A percentile compares a stretch with the other conserved stretches of the same genome.
Evolutionary conservation across 768 basidiomycete species (phyloP).

Genomic region (Pisolithus orientalis): DNA sequence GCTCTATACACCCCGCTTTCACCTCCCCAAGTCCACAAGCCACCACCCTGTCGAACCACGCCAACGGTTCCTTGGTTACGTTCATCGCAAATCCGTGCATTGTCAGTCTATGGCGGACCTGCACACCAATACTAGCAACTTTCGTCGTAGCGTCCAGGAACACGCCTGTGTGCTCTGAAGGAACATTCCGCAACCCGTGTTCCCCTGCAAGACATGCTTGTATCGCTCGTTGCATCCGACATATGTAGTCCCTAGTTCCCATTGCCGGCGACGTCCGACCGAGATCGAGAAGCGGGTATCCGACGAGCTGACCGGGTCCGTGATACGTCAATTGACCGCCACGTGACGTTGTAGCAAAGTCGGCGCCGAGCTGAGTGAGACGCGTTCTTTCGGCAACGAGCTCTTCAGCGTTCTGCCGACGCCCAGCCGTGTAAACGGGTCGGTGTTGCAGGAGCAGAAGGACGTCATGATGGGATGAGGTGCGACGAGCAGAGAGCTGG

Average conservation of each 20-base stretch:
- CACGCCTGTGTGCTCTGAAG: constrained; percentile 85
- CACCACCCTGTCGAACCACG: constrained; percentile 84
- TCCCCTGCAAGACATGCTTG: constrained; percentile 52
- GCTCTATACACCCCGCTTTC: constrained; percentile 62
- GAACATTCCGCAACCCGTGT: constrained; percentile 50
- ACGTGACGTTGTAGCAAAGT: constrained; percentile 74
- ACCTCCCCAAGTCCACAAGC: constrained; percentile 90
- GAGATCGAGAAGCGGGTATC: constrained; percentile 90
- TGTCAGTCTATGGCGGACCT: constrained; percentile 90
- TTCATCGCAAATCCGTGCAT: constrained; percentile 95
- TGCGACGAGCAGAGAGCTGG: constrained; percentile 51
- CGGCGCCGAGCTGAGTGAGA: constrained; percentile 75
- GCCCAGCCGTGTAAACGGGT: constrained; percentile 93
- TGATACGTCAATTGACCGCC: constrained; percentile 97
- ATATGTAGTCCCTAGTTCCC: constrained; percentile 71
- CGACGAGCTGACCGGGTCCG: constrained; percentile 95
- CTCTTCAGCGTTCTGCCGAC: constrained; percentile 66
- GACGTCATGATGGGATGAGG: constrained; percentile 48
- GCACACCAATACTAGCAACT: constrained; percentile 93
- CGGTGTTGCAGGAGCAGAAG: constrained; percentile 83
- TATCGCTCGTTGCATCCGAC: constrained; percentile 69
- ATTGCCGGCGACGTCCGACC: constrained; percentile 67
- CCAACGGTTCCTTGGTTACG: constrained; percentile 69
- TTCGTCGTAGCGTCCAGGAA: constrained; percentile 80
- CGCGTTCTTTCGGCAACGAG: constrained; percentile 55